phyloP scores from a whole-genome alignment of 768 basidiomycete species.

The Amanita pallidorosea region DNA sequence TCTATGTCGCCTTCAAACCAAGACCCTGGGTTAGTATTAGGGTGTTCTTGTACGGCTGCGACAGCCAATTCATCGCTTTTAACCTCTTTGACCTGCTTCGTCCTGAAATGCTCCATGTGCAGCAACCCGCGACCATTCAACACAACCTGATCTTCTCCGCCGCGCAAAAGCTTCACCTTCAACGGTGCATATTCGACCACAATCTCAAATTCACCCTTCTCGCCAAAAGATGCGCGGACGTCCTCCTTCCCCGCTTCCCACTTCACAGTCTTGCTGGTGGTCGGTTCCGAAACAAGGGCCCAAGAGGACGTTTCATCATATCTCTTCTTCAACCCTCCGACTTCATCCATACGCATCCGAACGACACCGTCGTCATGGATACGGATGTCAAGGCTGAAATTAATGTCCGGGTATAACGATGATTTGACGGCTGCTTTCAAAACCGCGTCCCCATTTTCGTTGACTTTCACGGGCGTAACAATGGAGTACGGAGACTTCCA shows the following conservation, averaged over 20 bases:
- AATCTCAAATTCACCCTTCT: constrained; percentile 52
- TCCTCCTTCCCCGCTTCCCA: constrained; percentile 62
- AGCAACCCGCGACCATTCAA: constrained; percentile 84
- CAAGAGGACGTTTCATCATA: constrained; percentile 91
- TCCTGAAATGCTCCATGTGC: constrained; percentile 97
- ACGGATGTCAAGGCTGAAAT: constrained; percentile 73
- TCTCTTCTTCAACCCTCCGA: constrained; percentile 64
- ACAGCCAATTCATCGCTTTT: constrained; percentile 25
- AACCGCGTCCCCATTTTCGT: constrained; percentile 37
- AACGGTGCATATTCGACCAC: constrained; percentile 69
- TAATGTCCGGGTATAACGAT: constrained; percentile 72
- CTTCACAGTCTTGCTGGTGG: constrained; percentile 42
- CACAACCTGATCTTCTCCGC: constrained; percentile 76
- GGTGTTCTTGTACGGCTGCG: too few relatives aligned
- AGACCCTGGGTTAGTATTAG: background rate
- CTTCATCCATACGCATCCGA: constrained; percentile 82
- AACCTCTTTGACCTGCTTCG: constrained; percentile 32
- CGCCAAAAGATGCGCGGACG: constrained; percentile 54
- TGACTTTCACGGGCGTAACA: constrained; percentile 39
- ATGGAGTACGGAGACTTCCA: constrained; percentile 90
- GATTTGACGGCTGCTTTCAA: constrained; percentile 76
- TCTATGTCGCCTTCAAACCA: constrained; percentile 70
- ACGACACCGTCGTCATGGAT: constrained; percentile 85
- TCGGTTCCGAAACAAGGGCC: constrained; percentile 73
- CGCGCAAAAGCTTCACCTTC: constrained; percentile 57